A percentile compares a stretch with the other conserved stretches of the same genome.
Evolutionary conservation across 345 rosid genomes (phyloP).

Genomic region (Reutealis trisperma): DNA sequence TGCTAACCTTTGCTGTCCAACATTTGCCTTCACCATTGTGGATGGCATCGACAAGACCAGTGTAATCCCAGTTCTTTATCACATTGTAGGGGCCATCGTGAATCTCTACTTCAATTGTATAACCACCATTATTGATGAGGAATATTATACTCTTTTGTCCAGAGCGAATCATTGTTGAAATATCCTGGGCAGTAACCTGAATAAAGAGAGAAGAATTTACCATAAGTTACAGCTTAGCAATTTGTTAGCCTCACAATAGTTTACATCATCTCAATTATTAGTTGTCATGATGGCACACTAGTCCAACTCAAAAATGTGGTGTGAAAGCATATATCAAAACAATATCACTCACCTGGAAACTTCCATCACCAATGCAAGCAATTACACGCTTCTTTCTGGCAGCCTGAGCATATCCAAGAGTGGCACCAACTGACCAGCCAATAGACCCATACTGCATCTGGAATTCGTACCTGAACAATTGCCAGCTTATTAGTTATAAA

Average conservation of each 20-base stretch:
- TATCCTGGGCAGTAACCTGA: conserved; percentile 74
- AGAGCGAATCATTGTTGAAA: conserved; percentile 67
- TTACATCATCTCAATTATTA: not conserved
- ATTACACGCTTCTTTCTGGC: conserved; percentile 65
- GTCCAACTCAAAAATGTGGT: not conserved
- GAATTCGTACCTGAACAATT: conserved; percentile 57
- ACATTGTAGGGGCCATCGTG: conserved; percentile 82
- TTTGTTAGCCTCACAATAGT: not conserved
- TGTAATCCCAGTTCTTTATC: conserved; percentile 76
- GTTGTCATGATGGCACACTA: not conserved
- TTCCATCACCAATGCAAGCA: conserved; percentile 78
- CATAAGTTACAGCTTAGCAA: not conserved
- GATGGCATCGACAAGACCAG: conserved; percentile 62
- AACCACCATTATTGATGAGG: conserved; percentile 76
- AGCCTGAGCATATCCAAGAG: conserved; percentile 76
- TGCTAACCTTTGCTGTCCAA: conserved; percentile 68
- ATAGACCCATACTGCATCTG: conserved; percentile 86
- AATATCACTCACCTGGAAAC: conserved; percentile 58
- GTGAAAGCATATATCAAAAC: not conserved
- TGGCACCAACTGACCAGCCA: conserved; percentile 82
- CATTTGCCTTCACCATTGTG: conserved; percentile 79
- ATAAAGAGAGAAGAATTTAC: not conserved
- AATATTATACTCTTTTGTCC: conserved; percentile 61
- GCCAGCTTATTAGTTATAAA: not conserved
- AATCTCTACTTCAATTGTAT: conserved; percentile 77